A percentile compares a stretch with the other conserved stretches of the same genome.
phyloP scores from a whole-genome alignment of 106 monocot species.

The Dioscorea alata region DNA sequence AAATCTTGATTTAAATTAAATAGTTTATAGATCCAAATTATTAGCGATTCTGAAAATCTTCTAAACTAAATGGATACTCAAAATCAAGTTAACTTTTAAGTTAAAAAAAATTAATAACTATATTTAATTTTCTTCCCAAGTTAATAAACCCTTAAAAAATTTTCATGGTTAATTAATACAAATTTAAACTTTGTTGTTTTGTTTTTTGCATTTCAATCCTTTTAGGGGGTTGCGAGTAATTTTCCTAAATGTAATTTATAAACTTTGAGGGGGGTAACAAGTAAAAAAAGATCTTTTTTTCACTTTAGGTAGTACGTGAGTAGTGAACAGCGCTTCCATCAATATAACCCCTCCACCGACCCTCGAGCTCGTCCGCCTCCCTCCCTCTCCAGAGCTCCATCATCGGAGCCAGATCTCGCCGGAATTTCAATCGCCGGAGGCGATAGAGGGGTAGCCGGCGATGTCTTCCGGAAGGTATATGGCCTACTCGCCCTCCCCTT shows the following conservation, averaged over 20 bases:
- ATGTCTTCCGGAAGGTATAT: conserved; percentile 78
- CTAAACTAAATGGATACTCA: background rate
- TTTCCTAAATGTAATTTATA: background rate
- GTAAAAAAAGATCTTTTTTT: background rate
- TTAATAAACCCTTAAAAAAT: too few species aligned
- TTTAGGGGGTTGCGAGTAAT: background rate
- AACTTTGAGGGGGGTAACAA: background rate
- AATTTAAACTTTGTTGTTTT: background rate
- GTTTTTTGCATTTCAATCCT: too few species aligned
- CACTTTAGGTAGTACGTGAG: background rate
- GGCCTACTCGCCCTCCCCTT: conserved; percentile 84
- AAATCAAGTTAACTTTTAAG: too few species aligned
- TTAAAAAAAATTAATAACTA: too few species aligned
- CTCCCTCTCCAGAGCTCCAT: background rate
- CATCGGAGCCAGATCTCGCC: background rate
- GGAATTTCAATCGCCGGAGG: background rate
- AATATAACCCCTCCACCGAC: background rate
- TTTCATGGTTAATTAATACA: background rate
- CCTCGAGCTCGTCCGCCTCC: background rate
- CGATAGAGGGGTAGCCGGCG: conserved; percentile 1
- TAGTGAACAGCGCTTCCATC: background rate
- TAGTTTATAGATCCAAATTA: too few species aligned
- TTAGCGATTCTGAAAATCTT: background rate
- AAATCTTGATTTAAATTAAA: too few species aligned
- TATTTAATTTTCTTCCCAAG: too few species aligned